Evolutionary conservation across 345 rosid genomes (phyloP).

Genomic region (Diplotaxis tenuifolia): DNA sequence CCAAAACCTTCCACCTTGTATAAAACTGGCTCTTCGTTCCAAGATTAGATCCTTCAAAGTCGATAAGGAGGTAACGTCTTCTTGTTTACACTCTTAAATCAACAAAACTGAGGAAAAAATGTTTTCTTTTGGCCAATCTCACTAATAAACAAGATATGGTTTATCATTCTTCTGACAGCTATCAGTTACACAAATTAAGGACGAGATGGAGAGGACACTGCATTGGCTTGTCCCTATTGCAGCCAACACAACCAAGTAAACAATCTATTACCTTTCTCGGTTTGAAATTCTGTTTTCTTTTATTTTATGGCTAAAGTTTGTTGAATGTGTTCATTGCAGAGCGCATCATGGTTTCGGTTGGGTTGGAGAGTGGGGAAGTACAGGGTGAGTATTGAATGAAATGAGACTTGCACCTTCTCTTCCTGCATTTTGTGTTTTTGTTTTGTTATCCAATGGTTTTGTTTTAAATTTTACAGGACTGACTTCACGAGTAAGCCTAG

Average conservation of each 20-base stretch:
- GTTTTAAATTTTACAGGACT: slow-evolving; percentile 44
- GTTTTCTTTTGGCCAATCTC: background rate
- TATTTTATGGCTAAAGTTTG: slow-evolving; percentile 10
- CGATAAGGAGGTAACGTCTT: slow-evolving; percentile 54
- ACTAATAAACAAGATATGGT: slow-evolving; percentile 7
- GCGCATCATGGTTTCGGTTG: slow-evolving; percentile 81
- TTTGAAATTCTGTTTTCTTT: background rate
- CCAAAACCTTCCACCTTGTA: slow-evolving; percentile 75
- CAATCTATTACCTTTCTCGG: background rate
- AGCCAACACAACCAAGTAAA: slow-evolving; percentile 84
- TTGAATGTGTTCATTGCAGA: slow-evolving; percentile 41
- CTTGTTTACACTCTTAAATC: background rate
- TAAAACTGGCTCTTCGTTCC: no score
- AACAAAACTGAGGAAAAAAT: background rate
- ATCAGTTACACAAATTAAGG: no score
- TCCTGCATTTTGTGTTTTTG: background rate
- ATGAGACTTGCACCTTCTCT: slow-evolving; percentile 4
- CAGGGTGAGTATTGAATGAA: slow-evolving; percentile 56
- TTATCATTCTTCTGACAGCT: slow-evolving; percentile 50
- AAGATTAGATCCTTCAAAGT: slow-evolving; percentile 55
- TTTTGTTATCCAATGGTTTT: background rate
- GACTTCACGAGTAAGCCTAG: slow-evolving; percentile 53
- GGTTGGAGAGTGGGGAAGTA: slow-evolving; percentile 98
- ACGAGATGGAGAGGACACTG: no score
- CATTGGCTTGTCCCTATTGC: no score